These are phyloP conservation scores for Jamesozyma lodderae DNA, from an alignment of 805 yeast genomes.

Conservation along the genomic window DNA sequence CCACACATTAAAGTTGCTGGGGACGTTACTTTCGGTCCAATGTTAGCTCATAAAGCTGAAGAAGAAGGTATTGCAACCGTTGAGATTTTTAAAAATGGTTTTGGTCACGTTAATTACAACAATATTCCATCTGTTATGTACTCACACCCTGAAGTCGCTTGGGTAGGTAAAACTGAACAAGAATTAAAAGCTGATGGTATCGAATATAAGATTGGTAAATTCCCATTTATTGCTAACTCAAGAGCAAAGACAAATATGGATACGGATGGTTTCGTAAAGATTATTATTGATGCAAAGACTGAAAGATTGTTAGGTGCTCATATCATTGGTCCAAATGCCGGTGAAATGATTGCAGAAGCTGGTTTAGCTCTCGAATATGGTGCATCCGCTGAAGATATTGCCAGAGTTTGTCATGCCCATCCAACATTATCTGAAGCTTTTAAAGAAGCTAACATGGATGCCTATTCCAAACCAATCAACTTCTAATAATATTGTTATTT, in stretches of 20 bases:
- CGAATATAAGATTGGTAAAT: conserved; percentile 88
- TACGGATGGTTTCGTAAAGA: conserved; percentile 95
- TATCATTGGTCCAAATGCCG: conserved; percentile 96
- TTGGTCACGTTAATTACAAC: conserved; percentile 96
- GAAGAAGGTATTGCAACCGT: conserved; percentile 99
- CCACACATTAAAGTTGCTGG: conserved; percentile 96
- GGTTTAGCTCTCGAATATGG: conserved; percentile 97
- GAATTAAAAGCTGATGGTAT: conserved; percentile 89
- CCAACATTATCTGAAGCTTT: conserved; percentile 97
- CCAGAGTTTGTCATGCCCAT: conserved; percentile 97
- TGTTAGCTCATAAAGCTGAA: conserved; percentile 99
- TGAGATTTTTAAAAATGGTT: conserved; percentile 85
- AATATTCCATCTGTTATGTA: conserved; percentile 98
- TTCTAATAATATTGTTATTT: conserved; percentile 17
- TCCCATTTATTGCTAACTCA: conserved; percentile 98
- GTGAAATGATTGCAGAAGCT: conserved; percentile 99
- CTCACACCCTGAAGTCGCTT: conserved; percentile 98
- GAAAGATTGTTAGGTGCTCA: conserved; percentile 95
- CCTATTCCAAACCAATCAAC: conserved; percentile 87
- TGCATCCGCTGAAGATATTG: conserved; percentile 95
- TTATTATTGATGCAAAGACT: conserved; percentile 92
- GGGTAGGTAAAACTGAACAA: conserved; percentile 97
- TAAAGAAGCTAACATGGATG: conserved; percentile 94
- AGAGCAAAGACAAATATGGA: conserved; percentile 98
- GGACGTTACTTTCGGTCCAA: conserved; percentile 96